Conservation (phyloP, 371 early-diverging fungal species). For the Smittium culicis region DNA sequence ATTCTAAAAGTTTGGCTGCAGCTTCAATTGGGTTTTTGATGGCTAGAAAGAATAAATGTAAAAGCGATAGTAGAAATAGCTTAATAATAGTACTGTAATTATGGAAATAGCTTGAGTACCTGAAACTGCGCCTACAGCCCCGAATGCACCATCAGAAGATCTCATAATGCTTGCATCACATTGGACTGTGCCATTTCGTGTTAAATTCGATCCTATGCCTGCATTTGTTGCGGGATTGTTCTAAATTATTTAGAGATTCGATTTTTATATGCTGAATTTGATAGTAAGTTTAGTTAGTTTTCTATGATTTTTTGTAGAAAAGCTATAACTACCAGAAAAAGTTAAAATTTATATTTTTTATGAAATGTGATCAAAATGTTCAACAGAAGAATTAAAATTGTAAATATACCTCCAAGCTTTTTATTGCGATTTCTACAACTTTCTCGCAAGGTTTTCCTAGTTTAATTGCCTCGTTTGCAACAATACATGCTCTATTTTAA, state of each 20-base stretch:
- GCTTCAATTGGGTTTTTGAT: conserved; percentile 52
- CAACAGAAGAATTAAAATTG: neutral
- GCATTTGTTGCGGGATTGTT: conserved; percentile 36
- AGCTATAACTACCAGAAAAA: neutral
- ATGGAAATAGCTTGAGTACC: too few species aligned
- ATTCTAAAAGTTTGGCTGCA: conserved; percentile 36
- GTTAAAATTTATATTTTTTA: neutral
- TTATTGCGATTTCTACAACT: conserved; percentile 5
- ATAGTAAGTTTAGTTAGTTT: neutral
- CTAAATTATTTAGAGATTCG: too few species aligned
- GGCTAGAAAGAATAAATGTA: conserved; percentile 31
- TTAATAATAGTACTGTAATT: too few species aligned
- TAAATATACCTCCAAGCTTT: conserved; percentile 9
- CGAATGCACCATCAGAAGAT: conserved; percentile 46
- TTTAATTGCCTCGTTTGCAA: neutral
- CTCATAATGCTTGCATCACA: conserved; percentile 82
- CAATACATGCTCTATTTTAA: conserved; percentile 5
- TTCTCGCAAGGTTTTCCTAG: neutral
- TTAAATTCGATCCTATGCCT: conserved; percentile 64
- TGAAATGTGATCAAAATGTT: neutral
- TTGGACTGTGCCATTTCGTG: conserved; percentile 55
- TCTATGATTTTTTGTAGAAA: neutral
- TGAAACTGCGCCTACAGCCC: conserved; percentile 58
- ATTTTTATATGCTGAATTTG: neutral
- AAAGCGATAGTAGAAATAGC: too few species aligned